Base-by-base conservation (phyloP, 257 asterid species). In the Nicotiana obtusifolia region DNA sequence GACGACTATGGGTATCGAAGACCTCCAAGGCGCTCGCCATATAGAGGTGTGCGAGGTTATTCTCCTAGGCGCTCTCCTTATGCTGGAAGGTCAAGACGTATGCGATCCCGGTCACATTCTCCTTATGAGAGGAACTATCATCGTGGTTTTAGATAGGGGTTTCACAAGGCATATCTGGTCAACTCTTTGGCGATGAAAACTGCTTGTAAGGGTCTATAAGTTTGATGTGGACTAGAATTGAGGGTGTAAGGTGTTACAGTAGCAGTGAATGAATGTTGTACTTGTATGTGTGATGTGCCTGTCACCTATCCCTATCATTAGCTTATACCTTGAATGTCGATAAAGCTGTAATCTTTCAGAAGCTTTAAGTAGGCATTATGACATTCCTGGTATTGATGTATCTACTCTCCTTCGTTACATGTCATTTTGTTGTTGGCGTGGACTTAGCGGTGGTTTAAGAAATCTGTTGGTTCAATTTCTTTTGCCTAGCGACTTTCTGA, bases 1-100 rank as follows among this genome's bases (percentile, higher is more conserved):
- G 97, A 92, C 81, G 97, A 94, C 77, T 93, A 90, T 84, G 97
- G 97, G 47, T 88, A 91, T 78, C 84, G 97, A 71, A 95, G 97
- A 83, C 89, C 98, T 82, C 98, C 98, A 9, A 89, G 91, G 83
- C 94, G 87, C 17, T 89, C 92, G 4, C 91, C 92, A 3, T 83
- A 87, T 83, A 81, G 88, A 31, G 83, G 87, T 49, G 86, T 88
- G 1, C 89, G 90, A 20, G 88, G 87, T 73, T 88, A 85, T 80
- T 88, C 90, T 11, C 90, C 91, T 24, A 75, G 89, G 83, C 81
- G 86, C 54, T 92, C 97, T 22, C 97, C 97, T 81, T 87, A 87
- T 77, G 92, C 90, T 64, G 93, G 97, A 86, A 90, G 97, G 85
- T 87, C 97, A 49, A 92, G 96, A 84, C 91, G 97, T 86, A 95